phyloP scores from a whole-genome alignment of 306 rosid genomes.

The Neltuma alba region DNA sequence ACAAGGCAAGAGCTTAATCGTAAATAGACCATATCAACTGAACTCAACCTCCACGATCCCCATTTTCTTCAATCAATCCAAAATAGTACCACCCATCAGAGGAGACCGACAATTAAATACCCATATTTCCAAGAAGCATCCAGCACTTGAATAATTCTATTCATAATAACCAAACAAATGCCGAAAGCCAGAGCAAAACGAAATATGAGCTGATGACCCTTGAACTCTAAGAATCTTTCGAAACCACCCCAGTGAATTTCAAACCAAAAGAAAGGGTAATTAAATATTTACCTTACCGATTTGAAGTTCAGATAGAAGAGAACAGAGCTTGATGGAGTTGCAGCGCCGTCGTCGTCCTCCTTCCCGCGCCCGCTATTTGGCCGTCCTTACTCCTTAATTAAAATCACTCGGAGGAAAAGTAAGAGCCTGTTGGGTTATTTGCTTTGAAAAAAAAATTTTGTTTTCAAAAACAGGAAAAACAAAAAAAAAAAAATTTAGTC shows the following conservation, averaged over 20 bases:
- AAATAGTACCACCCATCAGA: neutral
- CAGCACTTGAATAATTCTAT: neutral
- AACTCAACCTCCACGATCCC: neutral
- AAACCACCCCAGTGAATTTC: neutral
- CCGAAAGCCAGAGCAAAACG: neutral
- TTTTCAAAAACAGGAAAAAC: too few species aligned
- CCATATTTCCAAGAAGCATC: neutral
- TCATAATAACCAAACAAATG: neutral
- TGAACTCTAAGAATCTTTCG: neutral
- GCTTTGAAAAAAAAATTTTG: too few species aligned
- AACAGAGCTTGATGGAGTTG: neutral
- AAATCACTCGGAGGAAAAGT: too few species aligned
- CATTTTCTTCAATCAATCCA: neutral
- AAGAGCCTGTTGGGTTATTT: too few species aligned
- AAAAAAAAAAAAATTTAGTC: too few species aligned
- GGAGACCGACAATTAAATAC: neutral
- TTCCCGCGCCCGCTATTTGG: neutral
- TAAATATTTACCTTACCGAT: neutral
- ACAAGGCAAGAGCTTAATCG: neutral
- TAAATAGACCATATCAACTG: neutral
- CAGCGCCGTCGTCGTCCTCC: neutral
- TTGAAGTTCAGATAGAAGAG: neutral
- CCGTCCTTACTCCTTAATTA: neutral
- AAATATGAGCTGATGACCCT: neutral
- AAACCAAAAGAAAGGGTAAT: neutral